Evolutionary conservation across 345 rosid species (phyloP), one percentile per base, ranked within the genome.

Genomic region (Aurinia saxatilis): DNA sequence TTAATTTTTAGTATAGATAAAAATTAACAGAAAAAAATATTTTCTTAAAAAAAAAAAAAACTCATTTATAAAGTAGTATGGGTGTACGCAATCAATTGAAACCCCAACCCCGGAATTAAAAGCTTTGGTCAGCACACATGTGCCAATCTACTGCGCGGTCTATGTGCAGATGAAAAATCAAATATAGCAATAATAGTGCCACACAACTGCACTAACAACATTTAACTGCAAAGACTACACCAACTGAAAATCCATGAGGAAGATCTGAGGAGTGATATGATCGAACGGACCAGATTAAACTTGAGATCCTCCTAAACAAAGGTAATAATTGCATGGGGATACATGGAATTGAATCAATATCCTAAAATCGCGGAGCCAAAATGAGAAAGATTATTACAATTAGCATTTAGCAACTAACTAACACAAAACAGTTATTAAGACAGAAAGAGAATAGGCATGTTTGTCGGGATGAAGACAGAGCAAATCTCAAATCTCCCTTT

Each of bases 391-490:
- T 14, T 50, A 37, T 42, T 30, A 44, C 30, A 9, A 65, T n/a
- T n/a, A n/a, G n/a, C 61, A 65, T 42, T 46, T 16, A 68, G 55
- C 29, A 68, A 68, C 58, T 47, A 45, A 45, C n/a, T 61, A 60
- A 68, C 62, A 51, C 14, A 60, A 69, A 60, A 45, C 57, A 6
- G 62, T 53, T 44, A 69, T 52, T 45, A 45, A 47, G 68, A 70
- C 74, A 61, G 23, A 29, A 9, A 31, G 13, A 67, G 14, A 69
- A 38, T 41, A 69, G 67, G 67, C 73, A 36, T 69, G 57, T 69
- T 69, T 61, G 57, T 69, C 67, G 73, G 73, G 10, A 69, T 13
- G 67, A 53, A 69, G 73, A 57, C 68, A 21, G 27, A 40, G 39
- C 52, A 63, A 38, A 63, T 65, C 65, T 29, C 64, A 71, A 19